A percentile compares a stretch with the other conserved stretches of the same genome.
Conservation (phyloP, 176 grass and related monocot species). For the Triticum timopheevii region DNA sequence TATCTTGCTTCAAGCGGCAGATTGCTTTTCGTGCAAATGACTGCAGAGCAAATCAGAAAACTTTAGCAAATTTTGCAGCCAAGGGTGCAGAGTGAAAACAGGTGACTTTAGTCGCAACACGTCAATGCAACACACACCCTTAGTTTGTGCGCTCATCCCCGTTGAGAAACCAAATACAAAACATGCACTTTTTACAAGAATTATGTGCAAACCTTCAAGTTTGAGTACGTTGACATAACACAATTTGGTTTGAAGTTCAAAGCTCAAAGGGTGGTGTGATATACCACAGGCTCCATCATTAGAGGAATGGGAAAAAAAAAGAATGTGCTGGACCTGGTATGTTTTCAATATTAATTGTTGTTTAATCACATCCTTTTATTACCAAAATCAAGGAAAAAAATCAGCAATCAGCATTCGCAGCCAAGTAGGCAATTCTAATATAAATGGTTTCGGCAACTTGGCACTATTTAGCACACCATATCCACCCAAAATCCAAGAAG, state of each 20-base stretch:
- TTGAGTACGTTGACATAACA: background rate
- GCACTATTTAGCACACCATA: conserved; percentile 4
- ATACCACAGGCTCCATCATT: background rate
- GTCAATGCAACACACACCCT: background rate
- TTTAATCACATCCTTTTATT: background rate
- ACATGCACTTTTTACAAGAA: background rate
- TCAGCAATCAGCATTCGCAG: conserved; percentile 5
- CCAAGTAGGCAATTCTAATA: background rate
- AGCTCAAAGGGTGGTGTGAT: conserved; percentile 1
- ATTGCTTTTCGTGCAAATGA: background rate
- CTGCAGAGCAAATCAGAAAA: background rate
- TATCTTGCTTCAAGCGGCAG: background rate
- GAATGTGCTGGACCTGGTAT: background rate
- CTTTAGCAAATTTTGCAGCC: background rate
- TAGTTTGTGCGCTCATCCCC: too few species aligned
- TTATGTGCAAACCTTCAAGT: background rate
- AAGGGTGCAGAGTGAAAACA: background rate
- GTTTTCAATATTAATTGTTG: background rate
- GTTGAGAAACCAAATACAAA: background rate
- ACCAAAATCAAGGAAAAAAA: background rate
- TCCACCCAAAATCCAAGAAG: background rate
- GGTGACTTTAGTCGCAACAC: background rate
- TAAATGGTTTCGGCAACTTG: background rate
- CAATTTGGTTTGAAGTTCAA: background rate
- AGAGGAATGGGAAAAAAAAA: background rate